Percentiles rank a stretch among this genome's conserved stretches.
These are phyloP conservation scores for Cruciata laevipes DNA, from an alignment of 257 asterid genomes.

Conservation along the genomic window DNA sequence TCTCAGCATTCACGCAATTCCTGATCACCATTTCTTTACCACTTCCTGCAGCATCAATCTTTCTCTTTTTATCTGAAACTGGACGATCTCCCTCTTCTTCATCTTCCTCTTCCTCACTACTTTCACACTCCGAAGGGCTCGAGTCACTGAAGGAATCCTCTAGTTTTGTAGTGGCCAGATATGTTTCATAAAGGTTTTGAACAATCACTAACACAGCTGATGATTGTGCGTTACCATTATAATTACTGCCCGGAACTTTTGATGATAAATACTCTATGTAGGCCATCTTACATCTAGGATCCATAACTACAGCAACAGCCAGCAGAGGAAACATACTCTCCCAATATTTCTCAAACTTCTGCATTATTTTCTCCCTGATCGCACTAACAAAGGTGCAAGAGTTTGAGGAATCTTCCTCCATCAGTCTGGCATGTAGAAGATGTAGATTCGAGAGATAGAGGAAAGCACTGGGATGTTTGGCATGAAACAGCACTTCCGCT, in stretches of 20 bases:
- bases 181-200: conserved; percentile 13
- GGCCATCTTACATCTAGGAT: conserved; percentile 29
- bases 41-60: not conserved
- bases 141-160: not conserved
- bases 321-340: conserved; percentile 16
- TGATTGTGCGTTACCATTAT: not conserved
- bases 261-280: conserved; percentile 11
- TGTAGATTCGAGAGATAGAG: conserved; percentile 18
- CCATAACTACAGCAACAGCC: conserved; percentile 25
- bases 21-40: not conserved
- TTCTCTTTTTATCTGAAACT: not conserved
- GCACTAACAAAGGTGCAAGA: conserved; percentile 12
- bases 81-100: not conserved
- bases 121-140: not conserved
- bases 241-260: conserved; percentile 4
- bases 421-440: conserved; percentile 16
- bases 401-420: conserved; percentile 3
- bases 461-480: conserved; percentile 13
- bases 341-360: conserved; percentile 18
- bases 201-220: conserved; percentile 14
- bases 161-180: not conserved
- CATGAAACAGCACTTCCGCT: not conserved
- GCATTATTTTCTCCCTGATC: conserved; percentile 18
- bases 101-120: too few species aligned
- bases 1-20: not conserved